A percentile compares a stretch with the other conserved stretches of the same genome.
These are phyloP conservation scores for Sarcodon sp. DNA, from an alignment of 768 basidiomycete genomes.

Conservation along the genomic window DNA sequence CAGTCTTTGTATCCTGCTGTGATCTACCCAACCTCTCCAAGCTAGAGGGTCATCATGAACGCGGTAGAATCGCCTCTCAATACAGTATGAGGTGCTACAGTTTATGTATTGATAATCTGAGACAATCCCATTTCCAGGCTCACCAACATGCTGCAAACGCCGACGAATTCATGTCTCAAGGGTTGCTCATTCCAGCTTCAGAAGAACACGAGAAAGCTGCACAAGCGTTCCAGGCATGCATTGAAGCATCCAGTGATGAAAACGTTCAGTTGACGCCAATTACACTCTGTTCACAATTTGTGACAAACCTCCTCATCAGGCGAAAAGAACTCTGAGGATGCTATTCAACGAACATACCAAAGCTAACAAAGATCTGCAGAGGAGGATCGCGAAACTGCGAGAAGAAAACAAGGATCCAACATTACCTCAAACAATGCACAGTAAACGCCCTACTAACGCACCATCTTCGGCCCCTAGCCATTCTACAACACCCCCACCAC, in stretches of 20 bases:
- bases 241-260: slow-evolving; percentile 62
- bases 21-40: background rate
- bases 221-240: slow-evolving; percentile 58
- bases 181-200: slow-evolving; percentile 57
- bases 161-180: slow-evolving; percentile 54
- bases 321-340: slow-evolving; percentile 66
- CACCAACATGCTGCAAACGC: slow-evolving; percentile 76
- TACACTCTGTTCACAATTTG: background rate
- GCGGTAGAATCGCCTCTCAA: background rate
- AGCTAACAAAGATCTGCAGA: slow-evolving; percentile 56
- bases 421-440: slow-evolving; percentile 44
- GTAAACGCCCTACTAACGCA: slow-evolving; percentile 14
- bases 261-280: slow-evolving; percentile 28
- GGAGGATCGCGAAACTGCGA: slow-evolving; percentile 56
- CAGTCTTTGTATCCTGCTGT: too few relatives aligned
- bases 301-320: slow-evolving; percentile 18
- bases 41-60: background rate
- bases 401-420: slow-evolving; percentile 71
- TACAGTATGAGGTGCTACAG: background rate
- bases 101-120: background rate
- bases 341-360: slow-evolving; percentile 65
- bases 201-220: slow-evolving; percentile 71
- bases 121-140: slow-evolving; percentile 30
- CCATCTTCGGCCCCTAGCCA: slow-evolving; percentile 14
- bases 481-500: slow-evolving; percentile 28